phyloP scores from a whole-genome alignment of 192 early-diverging fungal genomes.

The Entomortierella beljakovae region DNA sequence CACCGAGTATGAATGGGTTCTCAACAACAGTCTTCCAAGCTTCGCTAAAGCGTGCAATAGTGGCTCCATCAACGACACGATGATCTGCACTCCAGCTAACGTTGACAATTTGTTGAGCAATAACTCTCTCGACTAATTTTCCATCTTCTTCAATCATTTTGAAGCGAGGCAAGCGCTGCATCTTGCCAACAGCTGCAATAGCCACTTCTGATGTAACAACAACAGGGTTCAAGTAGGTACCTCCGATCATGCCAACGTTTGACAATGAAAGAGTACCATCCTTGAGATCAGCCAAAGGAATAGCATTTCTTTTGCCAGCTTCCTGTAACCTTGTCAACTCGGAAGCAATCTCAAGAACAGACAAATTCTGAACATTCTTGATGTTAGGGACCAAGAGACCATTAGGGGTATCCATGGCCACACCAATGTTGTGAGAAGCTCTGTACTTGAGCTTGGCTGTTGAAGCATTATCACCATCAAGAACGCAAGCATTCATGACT shows the following conservation, averaged over 20 bases:
- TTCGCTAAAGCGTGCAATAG: conserved; percentile 90
- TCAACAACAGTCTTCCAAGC: conserved; percentile 90
- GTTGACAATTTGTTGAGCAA: conserved; percentile 78
- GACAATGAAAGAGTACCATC: conserved; percentile 93
- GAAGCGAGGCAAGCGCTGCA: conserved; percentile 86
- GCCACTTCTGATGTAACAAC: conserved; percentile 89
- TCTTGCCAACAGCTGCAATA: conserved; percentile 91
- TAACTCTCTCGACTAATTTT: conserved; percentile 71
- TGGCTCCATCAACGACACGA: conserved; percentile 95
- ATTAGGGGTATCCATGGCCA: conserved; percentile 98
- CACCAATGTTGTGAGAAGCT: conserved; percentile 88
- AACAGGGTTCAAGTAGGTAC: conserved; percentile 89
- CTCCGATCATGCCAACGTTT: conserved; percentile 96
- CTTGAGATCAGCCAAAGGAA: conserved; percentile 76
- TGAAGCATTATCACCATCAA: conserved; percentile 55
- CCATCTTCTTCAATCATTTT: conserved; percentile 70
- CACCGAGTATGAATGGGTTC: conserved; percentile 82
- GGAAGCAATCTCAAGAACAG: conserved; percentile 89
- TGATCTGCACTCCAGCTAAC: conserved; percentile 97
- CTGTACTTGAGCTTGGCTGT: conserved; percentile 78
- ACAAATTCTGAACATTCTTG: conserved; percentile 89
- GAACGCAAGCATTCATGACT: conserved; percentile 83
- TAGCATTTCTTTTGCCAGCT: conserved; percentile 68
- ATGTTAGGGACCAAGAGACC: conserved; percentile 95
- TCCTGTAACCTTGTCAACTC: conserved; percentile 83